A percentile compares a stretch with the other conserved stretches of the same genome.
These are phyloP conservation scores for Arxiozyma telluris DNA, from an alignment of 1,139 yeast genomes.

Conservation along the genomic window DNA sequence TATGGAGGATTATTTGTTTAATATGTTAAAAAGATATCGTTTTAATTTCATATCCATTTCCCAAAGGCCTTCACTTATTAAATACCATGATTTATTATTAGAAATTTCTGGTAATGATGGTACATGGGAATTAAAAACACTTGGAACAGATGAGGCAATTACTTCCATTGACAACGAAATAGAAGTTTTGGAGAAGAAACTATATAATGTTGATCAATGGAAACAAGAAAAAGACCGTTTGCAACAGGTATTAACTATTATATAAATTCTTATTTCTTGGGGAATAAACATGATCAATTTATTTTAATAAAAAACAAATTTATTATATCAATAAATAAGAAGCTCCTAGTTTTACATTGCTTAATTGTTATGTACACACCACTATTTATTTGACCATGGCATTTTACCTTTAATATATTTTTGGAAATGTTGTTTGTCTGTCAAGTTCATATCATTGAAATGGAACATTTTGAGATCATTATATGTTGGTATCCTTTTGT, in stretches of 20 bases:
- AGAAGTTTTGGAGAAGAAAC: conserved; percentile 46
- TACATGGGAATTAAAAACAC: conserved; percentile 40
- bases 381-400: conserved; percentile 23
- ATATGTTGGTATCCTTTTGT: conserved; percentile 40
- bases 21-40: conserved; percentile 56
- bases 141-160: conserved; percentile 54
- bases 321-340: not conserved
- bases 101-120: conserved; percentile 50
- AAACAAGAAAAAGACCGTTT: conserved; percentile 39
- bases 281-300: too few relatives aligned
- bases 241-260: conserved; percentile 17
- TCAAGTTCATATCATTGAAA: conserved; percentile 6
- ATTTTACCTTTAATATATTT: conserved; percentile 17
- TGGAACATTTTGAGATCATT: conserved; percentile 25
- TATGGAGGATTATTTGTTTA: conserved; percentile 83
- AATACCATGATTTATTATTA: conserved; percentile 69
- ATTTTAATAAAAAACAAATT: not conserved
- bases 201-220: conserved; percentile 46
- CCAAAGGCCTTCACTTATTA: conserved; percentile 77
- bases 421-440: conserved; percentile 17
- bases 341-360: not conserved
- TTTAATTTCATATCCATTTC: conserved; percentile 78
- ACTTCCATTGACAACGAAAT: conserved; percentile 59
- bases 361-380: not conserved
- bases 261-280: conserved; percentile 2